phyloP scores from a whole-genome alignment of 768 basidiomycete genomes.

The Leccinum barrowsii region DNA sequence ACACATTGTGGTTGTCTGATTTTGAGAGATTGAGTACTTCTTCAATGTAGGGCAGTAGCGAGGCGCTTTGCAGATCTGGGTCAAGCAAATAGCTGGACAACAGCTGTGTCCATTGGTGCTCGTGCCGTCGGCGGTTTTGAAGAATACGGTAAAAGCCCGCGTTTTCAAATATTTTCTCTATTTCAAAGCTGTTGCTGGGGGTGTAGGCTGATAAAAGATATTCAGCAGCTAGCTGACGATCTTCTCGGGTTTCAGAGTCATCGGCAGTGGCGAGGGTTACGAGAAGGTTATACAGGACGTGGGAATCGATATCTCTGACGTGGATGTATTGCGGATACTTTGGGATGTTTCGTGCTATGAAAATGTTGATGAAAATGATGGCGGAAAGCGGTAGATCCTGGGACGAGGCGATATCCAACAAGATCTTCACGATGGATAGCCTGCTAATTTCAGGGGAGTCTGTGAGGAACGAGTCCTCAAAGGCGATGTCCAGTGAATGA shows the following conservation, averaged over 20 bases:
- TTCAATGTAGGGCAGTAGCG: constrained; percentile 65
- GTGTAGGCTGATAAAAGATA: constrained; percentile 89
- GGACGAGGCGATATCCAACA: constrained; percentile 70
- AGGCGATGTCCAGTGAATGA: constrained; percentile 89
- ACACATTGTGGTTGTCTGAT: constrained; percentile 42
- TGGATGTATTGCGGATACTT: constrained; percentile 88
- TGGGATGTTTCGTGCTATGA: constrained; percentile 92
- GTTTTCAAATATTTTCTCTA: constrained; percentile 65
- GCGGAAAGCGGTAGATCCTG: constrained; percentile 56
- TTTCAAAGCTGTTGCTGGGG: constrained; percentile 69
- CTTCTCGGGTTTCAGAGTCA: constrained; percentile 80
- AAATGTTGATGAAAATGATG: constrained; percentile 87
- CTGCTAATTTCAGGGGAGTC: constrained; percentile 64
- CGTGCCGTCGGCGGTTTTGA: constrained; percentile 73
- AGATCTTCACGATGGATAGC: constrained; percentile 76
- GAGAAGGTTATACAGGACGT: constrained; percentile 70
- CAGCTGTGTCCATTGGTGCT: constrained; percentile 71
- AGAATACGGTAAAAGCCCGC: constrained; percentile 93
- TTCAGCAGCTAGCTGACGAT: constrained; percentile 92
- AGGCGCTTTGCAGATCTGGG: constrained; percentile 51
- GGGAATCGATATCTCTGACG: constrained; percentile 46
- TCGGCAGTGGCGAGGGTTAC: constrained; percentile 71
- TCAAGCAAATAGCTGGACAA: constrained; percentile 75
- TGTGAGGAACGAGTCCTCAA: constrained; percentile 90
- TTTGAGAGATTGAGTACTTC: constrained; percentile 52